phyloP scores from a whole-genome alignment of 208 protist species.

The Trypanosoma grayi region DNA sequence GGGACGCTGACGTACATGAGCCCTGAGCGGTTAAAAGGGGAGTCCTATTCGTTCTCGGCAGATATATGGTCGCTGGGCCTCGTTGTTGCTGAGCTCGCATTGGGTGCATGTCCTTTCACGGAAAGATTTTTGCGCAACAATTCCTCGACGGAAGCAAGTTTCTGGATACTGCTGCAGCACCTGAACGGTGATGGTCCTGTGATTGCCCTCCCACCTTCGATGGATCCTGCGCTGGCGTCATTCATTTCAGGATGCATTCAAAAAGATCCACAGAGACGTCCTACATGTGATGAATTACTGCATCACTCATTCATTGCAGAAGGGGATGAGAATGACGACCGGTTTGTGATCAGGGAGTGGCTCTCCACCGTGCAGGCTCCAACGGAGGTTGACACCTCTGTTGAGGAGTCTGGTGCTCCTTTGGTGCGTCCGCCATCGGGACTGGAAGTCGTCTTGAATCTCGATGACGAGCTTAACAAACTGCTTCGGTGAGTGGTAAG shows the following conservation, averaged over 20 bases:
- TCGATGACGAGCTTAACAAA: constrained; percentile 65
- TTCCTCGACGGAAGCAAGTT: constrained; percentile 65
- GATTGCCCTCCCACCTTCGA: constrained; percentile 47
- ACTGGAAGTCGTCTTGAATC: constrained; percentile 31
- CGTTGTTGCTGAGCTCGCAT: constrained; percentile 84
- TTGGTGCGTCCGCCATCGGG: background rate
- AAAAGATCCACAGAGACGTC: constrained; percentile 55
- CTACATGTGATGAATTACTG: constrained; percentile 67
- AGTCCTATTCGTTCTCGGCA: constrained; percentile 86
- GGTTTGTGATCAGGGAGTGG: constrained; percentile 29
- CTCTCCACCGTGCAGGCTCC: constrained; percentile 11
- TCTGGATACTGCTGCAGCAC: constrained; percentile 87
- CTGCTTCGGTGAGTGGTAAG: constrained; percentile 28
- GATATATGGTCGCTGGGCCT: constrained; percentile 94
- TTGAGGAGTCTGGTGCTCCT: background rate
- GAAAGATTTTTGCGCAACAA: constrained; percentile 37
- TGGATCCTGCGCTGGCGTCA: constrained; percentile 48
- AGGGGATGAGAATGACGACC: constrained; percentile 20
- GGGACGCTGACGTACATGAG: constrained; percentile 95
- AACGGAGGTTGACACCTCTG: background rate
- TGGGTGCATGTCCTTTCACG: constrained; percentile 82
- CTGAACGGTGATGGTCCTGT: constrained; percentile 53
- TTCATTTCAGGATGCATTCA: constrained; percentile 75
- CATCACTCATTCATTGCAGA: constrained; percentile 61
- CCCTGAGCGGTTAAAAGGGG: constrained; percentile 88